Evolutionary conservation across 1,284 basidiomycete species (phyloP), one percentile per base, ranked within the genome.

Genomic region (Cryptococcus sp.): DNA sequence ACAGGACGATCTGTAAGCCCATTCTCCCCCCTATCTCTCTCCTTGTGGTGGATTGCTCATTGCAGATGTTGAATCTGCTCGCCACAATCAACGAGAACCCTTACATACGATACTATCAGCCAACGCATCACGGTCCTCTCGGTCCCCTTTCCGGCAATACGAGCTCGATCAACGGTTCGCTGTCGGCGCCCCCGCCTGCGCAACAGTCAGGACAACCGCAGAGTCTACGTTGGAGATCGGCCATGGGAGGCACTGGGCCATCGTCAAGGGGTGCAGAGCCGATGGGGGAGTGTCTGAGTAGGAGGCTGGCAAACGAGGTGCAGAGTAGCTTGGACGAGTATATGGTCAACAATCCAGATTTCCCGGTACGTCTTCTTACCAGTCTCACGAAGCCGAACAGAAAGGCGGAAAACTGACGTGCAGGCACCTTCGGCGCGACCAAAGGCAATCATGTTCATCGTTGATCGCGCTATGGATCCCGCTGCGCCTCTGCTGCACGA

Each of bases 381-480:
- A n/a, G n/a, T n/a, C n/a, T 12, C 73, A 63, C 24, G 40, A 18
- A 16, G 22, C 19, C 21, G 5, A 11, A 6, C 16, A 10, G 31
- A 14, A 22, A 7, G 28, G 11, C 22, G 16, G 35, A 18, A 18
- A 11, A 40, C 16, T 43, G 39, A 43, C 36, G 7, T 62, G 53
- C 22, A 66, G 65, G 48, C 62, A 43, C 56, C 64, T 58, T 42
- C 68, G 54, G 42, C 62, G 48, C 48, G 66, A 60, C 85, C 85
- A n/a, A 81, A 86, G 47, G 82, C 80, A 7, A 86, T 90, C 12
- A 75, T 98, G 31, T 81, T 98, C 62, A 86, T 99, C 57, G 94
- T 93, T 1, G 95, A 99, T 71, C 82, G 95, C 16, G 82, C 91
- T 2, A 92, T 99, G 86, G 95, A 99, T 72, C 83, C 85, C 53